A percentile compares a stretch with the other conserved stretches of the same genome.
Evolutionary conservation across 371 early-diverging fungal genomes (phyloP).

Genomic region (Cokeromyces recurvatus): DNA sequence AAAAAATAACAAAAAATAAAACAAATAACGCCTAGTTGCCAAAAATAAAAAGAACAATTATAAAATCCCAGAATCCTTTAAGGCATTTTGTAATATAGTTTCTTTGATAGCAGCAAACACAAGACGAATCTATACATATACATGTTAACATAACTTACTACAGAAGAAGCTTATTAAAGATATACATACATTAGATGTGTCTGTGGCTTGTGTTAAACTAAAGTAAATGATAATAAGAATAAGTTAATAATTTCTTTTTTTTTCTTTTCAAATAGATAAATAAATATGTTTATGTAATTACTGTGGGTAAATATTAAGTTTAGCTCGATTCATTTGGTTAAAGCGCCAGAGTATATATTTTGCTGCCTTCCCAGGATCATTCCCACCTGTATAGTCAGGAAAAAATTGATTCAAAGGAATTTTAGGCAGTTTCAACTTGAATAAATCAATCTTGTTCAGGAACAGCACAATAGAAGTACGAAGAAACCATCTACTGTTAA

Average conservation of each 20-base stretch:
- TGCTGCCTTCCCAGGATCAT: slow-evolving; percentile 66
- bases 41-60: too few species aligned
- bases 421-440: slow-evolving; percentile 51
- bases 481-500: slow-evolving; percentile 64
- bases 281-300: slow-evolving; percentile 18
- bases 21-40: too few species aligned
- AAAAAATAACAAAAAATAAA: too few species aligned
- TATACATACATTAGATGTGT: slow-evolving; percentile 5
- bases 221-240: not conserved
- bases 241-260: not conserved
- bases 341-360: slow-evolving; percentile 80
- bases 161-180: not conserved
- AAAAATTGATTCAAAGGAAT: slow-evolving; percentile 55
- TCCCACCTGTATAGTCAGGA: slow-evolving; percentile 61
- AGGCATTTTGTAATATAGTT: slow-evolving; percentile 58
- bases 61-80: slow-evolving; percentile 57
- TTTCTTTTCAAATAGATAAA: not conserved
- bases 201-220: slow-evolving; percentile 74
- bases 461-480: slow-evolving; percentile 72
- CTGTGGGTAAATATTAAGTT: slow-evolving; percentile 78
- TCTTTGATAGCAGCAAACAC: slow-evolving; percentile 69
- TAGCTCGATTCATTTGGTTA: slow-evolving; percentile 68
- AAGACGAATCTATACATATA: slow-evolving; percentile 22
- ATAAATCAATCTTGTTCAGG: slow-evolving; percentile 80
- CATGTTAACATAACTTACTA: not conserved